Percentiles rank a stretch among this genome's conserved stretches.
These are phyloP conservation scores for Dendrobium catenatum DNA, from an alignment of 106 monocot species.

Conservation along the genomic window DNA sequence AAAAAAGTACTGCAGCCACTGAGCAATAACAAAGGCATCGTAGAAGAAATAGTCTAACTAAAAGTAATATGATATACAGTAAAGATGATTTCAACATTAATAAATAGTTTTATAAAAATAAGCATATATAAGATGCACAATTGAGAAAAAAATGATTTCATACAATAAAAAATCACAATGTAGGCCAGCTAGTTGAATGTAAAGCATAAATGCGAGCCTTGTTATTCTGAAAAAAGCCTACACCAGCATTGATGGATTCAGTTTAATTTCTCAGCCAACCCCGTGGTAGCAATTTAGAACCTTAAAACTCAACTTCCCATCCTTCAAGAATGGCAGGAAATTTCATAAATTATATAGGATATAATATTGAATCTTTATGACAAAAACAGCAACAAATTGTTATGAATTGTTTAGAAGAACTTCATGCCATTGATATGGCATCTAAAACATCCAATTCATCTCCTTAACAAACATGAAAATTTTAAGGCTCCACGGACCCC, in stretches of 20 bases:
- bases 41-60: neutral
- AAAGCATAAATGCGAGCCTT: neutral
- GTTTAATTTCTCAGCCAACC: neutral
- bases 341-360: neutral
- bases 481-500: neutral
- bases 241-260: neutral
- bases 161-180: neutral
- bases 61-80: neutral
- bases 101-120: neutral
- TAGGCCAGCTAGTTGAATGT: neutral
- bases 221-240: constrained; percentile 1
- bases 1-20: neutral
- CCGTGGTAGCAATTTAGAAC: neutral
- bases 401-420: neutral
- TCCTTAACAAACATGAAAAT: neutral
- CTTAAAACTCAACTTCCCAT: neutral
- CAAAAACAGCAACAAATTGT: neutral
- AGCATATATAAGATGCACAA: neutral
- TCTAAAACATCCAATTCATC: neutral
- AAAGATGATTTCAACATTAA: neutral
- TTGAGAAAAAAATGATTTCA: neutral
- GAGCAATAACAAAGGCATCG: neutral
- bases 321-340: neutral
- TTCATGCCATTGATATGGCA: neutral
- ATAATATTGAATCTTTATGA: neutral